Conservation (phyloP, 306 rosid genomes). For the Trifolium fragiferum region DNA sequence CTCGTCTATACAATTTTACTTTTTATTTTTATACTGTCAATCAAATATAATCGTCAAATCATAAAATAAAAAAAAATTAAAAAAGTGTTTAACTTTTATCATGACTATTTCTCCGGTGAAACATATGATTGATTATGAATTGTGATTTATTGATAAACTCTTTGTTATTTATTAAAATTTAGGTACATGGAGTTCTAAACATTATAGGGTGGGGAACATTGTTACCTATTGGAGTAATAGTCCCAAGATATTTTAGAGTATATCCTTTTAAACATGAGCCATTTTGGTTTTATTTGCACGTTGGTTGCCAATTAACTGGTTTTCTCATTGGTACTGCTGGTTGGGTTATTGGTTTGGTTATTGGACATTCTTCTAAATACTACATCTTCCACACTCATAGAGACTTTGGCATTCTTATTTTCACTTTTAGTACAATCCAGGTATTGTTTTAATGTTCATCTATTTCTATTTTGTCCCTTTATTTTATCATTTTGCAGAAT, state of each 20-base stretch:
- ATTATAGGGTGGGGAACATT: constrained; percentile 83
- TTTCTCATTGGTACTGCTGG: constrained; percentile 61
- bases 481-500: too few species aligned
- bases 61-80: too few species aligned
- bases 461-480: too few species aligned
- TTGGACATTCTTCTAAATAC: constrained; percentile 63
- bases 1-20: too few species aligned
- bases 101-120: too few species aligned
- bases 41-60: background rate
- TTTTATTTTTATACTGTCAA: too few species aligned
- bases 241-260: constrained; percentile 64
- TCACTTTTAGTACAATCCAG: constrained; percentile 69
- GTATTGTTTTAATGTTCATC: constrained; percentile 36
- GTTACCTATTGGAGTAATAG: constrained; percentile 71
- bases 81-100: too few species aligned
- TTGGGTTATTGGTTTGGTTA: constrained; percentile 74
- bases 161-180: background rate
- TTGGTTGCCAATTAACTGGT: constrained; percentile 56
- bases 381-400: constrained; percentile 65
- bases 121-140: too few species aligned
- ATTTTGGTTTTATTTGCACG: constrained; percentile 47
- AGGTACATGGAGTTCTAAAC: constrained; percentile 86
- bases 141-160: background rate
- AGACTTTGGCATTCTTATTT: constrained; percentile 58
- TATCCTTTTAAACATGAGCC: background rate